phyloP scores from a whole-genome alignment of 2,329 filamentous ascomycete species.

The Pleurostoma richardsiae region DNA sequence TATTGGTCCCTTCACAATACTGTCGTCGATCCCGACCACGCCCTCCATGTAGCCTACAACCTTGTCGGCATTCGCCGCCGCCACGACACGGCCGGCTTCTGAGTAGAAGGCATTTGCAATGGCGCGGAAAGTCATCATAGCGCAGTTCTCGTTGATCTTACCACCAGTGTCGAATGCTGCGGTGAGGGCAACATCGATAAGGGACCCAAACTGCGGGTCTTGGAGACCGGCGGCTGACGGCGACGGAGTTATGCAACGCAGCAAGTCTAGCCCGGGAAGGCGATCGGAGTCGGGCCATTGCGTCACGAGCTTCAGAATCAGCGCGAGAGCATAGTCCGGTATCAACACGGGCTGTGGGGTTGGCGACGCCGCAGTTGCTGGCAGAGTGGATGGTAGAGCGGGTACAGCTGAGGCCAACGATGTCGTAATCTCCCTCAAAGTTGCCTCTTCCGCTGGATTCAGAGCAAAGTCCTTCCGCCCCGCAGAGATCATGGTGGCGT shows the following conservation, averaged over 20 bases:
- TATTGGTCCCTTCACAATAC: conserved; percentile 40
- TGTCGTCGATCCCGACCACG: conserved; percentile 46
- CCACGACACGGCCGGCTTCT: conserved; percentile 61
- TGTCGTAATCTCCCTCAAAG: conserved; percentile 54
- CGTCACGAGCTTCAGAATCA: conserved; percentile 68
- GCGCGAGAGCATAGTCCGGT: conserved; percentile 47
- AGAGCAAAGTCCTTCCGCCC: conserved; percentile 71
- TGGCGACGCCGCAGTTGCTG: conserved; percentile 2
- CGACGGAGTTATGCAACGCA: conserved; percentile 74
- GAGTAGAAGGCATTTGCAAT: conserved; percentile 82
- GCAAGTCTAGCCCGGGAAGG: conserved; percentile 78
- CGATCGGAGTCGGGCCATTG: conserved; percentile 77
- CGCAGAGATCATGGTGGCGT: conserved; percentile 64
- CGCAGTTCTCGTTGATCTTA: conserved; percentile 67
- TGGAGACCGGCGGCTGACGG: conserved; percentile 59
- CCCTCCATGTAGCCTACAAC: conserved; percentile 60
- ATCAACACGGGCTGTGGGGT: conserved; percentile 14
- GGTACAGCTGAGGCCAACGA: conserved; percentile 57
- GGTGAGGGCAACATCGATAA: conserved; percentile 51
- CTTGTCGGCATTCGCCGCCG: conserved; percentile 51
- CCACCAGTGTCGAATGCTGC: conserved; percentile 35
- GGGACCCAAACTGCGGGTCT: conserved; percentile 45
- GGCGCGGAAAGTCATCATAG: conserved; percentile 79
- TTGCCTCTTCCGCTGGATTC: conserved; percentile 64
- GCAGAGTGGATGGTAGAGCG: conserved; percentile 5